These are phyloP conservation scores for Lentinus tigrinus DNA, from an alignment of 768 basidiomycete genomes.

Conservation along the genomic window DNA sequence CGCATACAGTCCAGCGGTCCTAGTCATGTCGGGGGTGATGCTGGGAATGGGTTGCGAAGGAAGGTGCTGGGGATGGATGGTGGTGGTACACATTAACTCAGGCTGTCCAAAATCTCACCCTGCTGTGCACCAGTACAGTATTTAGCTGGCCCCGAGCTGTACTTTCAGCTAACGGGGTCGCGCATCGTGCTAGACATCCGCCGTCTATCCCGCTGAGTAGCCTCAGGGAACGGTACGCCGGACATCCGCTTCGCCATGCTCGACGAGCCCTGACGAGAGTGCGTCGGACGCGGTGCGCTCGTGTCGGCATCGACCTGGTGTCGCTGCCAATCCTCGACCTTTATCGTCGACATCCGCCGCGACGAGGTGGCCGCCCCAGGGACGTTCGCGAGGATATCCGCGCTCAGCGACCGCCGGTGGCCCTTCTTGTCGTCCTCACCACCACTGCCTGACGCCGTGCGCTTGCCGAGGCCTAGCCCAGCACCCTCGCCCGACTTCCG, in stretches of 20 bases:
- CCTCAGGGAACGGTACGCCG: slow-evolving; percentile 60
- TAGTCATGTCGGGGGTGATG: too few species aligned
- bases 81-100: slow-evolving; percentile 19
- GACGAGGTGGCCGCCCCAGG: slow-evolving; percentile 41
- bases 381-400: slow-evolving; percentile 53
- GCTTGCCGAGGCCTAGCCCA: not conserved
- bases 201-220: slow-evolving; percentile 30
- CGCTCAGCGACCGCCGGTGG: slow-evolving; percentile 52
- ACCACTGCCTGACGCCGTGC: not conserved
- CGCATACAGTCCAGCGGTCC: not conserved
- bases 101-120: slow-evolving; percentile 12
- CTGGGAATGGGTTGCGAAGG: too few species aligned
- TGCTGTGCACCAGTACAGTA: not conserved
- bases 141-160: not conserved
- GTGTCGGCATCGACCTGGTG: slow-evolving; percentile 49
- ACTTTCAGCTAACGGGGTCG: slow-evolving; percentile 38
- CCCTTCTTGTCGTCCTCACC: slow-evolving; percentile 11
- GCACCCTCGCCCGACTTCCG: slow-evolving; percentile 19
- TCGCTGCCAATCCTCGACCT: slow-evolving; percentile 85
- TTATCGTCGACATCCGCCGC: slow-evolving; percentile 69
- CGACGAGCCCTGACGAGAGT: slow-evolving; percentile 29
- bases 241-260: slow-evolving; percentile 38
- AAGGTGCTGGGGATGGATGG: not conserved
- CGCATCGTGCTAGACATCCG: slow-evolving; percentile 34
- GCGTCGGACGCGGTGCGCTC: slow-evolving; percentile 8